A percentile compares a stretch with the other conserved stretches of the same genome.
These are phyloP conservation scores for Entrophospora sp. DNA, from an alignment of 192 early-diverging fungal genomes.

Conservation along the genomic window DNA sequence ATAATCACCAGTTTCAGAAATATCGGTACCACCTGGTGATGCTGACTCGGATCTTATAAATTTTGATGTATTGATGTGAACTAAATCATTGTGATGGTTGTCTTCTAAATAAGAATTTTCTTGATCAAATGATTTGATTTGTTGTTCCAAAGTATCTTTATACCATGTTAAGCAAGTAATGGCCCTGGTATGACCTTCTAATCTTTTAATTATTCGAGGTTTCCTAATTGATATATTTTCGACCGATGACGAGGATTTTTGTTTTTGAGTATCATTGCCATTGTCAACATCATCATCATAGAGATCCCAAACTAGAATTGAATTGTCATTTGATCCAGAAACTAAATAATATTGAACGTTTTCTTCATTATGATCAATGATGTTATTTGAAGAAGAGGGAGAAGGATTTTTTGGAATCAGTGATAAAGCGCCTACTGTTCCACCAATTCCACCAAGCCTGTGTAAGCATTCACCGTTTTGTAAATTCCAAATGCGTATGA, in stretches of 20 bases:
- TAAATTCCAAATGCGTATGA: slow-evolving; percentile 6
- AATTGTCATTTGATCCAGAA: slow-evolving; percentile 3
- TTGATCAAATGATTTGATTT: neutral
- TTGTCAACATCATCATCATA: neutral
- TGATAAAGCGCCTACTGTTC: neutral
- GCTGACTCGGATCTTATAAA: too few species aligned
- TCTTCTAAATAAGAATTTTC: too few species aligned
- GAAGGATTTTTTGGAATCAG: neutral
- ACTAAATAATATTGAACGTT: neutral
- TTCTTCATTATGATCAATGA: neutral
- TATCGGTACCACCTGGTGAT: too few species aligned
- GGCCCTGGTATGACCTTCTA: slow-evolving; percentile 3
- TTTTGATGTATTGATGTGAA: neutral
- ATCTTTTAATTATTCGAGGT: neutral
- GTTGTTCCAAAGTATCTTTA: neutral
- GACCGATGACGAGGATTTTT: neutral
- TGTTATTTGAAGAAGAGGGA: neutral
- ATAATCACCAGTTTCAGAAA: too few species aligned
- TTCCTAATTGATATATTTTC: neutral
- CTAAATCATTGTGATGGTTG: neutral
- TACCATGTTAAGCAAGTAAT: slow-evolving; percentile 5
- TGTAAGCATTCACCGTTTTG: neutral
- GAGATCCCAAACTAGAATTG: slow-evolving; percentile 1
- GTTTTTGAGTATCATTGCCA: too few species aligned
- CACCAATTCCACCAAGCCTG: neutral